Conservation (phyloP, 805 yeast species). For the Yamadazyma sp. region DNA sequence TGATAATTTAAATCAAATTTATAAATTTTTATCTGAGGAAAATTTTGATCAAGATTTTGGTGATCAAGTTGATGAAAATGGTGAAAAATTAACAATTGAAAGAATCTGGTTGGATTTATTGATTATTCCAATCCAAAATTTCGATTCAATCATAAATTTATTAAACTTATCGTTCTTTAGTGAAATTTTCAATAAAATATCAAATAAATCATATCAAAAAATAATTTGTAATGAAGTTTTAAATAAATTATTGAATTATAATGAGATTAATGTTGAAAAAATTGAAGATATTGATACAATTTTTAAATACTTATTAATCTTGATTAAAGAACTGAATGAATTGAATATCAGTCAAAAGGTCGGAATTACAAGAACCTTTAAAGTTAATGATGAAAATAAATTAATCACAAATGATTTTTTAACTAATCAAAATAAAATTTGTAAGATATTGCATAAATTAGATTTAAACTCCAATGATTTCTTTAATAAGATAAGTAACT, state of each 20-base stretch:
- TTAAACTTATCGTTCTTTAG: slow-evolving; percentile 48
- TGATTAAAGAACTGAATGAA: slow-evolving; percentile 41
- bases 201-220: slow-evolving; percentile 50
- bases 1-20: slow-evolving; percentile 59
- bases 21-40: slow-evolving; percentile 48
- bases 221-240: slow-evolving; percentile 60
- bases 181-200: slow-evolving; percentile 49
- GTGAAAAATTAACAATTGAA: slow-evolving; percentile 16
- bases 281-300: slow-evolving; percentile 55
- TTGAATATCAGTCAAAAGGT: slow-evolving; percentile 35
- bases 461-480: slow-evolving; percentile 38
- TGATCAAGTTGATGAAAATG: not conserved
- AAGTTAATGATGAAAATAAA: slow-evolving; percentile 23
- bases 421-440: slow-evolving; percentile 56
- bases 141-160: slow-evolving; percentile 37
- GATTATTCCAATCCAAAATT: slow-evolving; percentile 47
- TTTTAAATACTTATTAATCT: slow-evolving; percentile 53
- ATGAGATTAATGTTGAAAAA: slow-evolving; percentile 31
- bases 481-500: slow-evolving; percentile 27
- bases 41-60: slow-evolving; percentile 16
- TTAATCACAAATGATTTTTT: slow-evolving; percentile 36
- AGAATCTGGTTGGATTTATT: slow-evolving; percentile 46
- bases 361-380: slow-evolving; percentile 35
- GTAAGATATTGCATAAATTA: slow-evolving; percentile 67
- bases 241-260: slow-evolving; percentile 44